phyloP scores from a whole-genome alignment of 2,329 filamentous ascomycete genomes.

The Phialophora verrucosa region DNA sequence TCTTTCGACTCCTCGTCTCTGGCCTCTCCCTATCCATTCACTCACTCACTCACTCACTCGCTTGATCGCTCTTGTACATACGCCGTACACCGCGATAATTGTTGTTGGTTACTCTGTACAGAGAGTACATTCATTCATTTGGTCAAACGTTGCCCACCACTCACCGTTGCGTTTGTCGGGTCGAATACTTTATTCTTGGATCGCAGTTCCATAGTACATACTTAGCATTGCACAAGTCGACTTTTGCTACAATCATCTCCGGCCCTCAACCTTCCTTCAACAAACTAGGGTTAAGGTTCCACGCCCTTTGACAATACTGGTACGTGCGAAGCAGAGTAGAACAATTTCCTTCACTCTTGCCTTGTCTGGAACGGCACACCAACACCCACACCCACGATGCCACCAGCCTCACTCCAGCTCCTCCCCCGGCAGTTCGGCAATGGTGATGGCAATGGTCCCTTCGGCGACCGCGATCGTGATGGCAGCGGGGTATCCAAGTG shows the following conservation, averaged over 20 bases:
- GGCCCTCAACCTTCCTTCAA: neutral
- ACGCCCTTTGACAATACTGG: neutral
- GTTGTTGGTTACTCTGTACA: neutral
- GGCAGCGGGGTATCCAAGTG: neutral
- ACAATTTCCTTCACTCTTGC: neutral
- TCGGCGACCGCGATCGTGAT: neutral
- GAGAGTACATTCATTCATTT: neutral
- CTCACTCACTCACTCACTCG: neutral
- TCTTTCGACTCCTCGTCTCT: neutral
- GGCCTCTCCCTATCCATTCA: neutral
- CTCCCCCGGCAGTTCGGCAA: slow-evolving; percentile 18
- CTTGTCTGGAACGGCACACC: too few relatives aligned
- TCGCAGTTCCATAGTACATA: neutral
- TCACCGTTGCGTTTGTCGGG: neutral
- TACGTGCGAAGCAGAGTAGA: neutral
- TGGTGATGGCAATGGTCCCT: neutral
- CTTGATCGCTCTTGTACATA: neutral
- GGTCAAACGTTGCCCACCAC: neutral
- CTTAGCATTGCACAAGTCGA: neutral
- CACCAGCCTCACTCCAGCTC: slow-evolving; percentile 6
- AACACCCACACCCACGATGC: neutral
- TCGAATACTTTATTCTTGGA: neutral
- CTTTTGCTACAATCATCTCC: neutral
- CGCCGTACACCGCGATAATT: neutral
- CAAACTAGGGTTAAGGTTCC: neutral